Base-by-base conservation (phyloP, 2,329 filamentous ascomycete genomes). In the Pseudocercospora vitis region DNA sequence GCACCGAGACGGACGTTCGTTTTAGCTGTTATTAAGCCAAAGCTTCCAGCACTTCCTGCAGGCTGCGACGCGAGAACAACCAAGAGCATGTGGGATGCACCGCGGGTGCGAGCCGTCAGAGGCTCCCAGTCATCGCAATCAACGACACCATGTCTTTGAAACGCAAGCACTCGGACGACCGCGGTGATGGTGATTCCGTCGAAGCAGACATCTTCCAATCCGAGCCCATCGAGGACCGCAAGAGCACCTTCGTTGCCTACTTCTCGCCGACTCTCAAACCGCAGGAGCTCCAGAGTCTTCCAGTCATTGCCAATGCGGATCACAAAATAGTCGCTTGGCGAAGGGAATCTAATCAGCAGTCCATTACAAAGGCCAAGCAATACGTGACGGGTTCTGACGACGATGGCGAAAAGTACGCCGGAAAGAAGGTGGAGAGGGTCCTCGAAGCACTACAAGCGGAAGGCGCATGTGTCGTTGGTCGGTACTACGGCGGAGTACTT, bases 401-500 rank as follows among this genome's bases (percentile, higher is more conserved):
- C 53, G 79, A 81, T 57, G 79, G 79, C 11, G 79, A 82, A 63
- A 75, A 73, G 48, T 76, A 78, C 65, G 79, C 73, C 0, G 79
- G 78, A 3, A 74, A 72, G 52, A 71, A 71, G 19, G 68, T 81
- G 3, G 70, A 75, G 61, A 72, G 73, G 51, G 71, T 80, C 18
- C 70, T 82, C 9, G 68, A 71, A 19, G 71, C 74, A 8, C 69
- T 73, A 58, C 65, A 73, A 14, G 73, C 74, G 11, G 67, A 69
- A 37, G 79, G 79, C 18, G 65, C 70, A 1, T 70, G 80, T 18
- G 76, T 81, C 4, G 79, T 82, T 7, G 79, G 78, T 31, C 63
- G 79, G 12, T 81, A 78, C 78, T 81, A 79, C 58, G 79, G 79
- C 2, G 79, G 79, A 0, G 69, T 75, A 3, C 73, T 80, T 61